Percentiles rank a stretch among this genome's conserved stretches.
Conservation (phyloP, 2,329 filamentous ascomycete species). For the Stemphylium lycopersici region DNA sequence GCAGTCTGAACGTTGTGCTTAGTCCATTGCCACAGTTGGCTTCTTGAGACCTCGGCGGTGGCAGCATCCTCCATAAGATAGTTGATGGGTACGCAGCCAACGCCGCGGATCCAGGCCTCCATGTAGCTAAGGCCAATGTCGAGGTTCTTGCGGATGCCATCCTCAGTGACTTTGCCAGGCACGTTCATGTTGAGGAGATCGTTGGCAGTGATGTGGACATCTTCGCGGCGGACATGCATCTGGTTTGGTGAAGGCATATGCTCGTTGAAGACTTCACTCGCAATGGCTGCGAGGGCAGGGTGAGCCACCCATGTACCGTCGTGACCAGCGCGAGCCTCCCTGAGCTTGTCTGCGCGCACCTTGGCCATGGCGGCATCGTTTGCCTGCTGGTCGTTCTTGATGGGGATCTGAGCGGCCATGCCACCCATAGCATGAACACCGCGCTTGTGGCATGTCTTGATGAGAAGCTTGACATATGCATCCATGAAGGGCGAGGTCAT, state of each 20-base stretch:
- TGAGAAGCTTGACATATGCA: constrained; percentile 93
- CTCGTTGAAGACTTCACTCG: constrained; percentile 93
- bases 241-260: constrained; percentile 99
- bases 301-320: constrained; percentile 98
- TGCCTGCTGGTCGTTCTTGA: constrained; percentile 89
- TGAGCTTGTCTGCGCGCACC: constrained; percentile 93
- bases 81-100: constrained; percentile 97
- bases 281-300: constrained; percentile 86
- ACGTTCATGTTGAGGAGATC: constrained; percentile 99
- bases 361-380: constrained; percentile 95
- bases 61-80: constrained; percentile 98
- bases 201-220: constrained; percentile 82
- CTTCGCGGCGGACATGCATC: constrained; percentile 86
- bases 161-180: constrained; percentile 88
- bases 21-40: constrained; percentile 96
- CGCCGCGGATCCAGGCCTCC: constrained; percentile 95
- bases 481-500: constrained; percentile 99
- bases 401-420: constrained; percentile 98
- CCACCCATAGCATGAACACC: constrained; percentile 99
- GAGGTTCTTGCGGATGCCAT: constrained; percentile 95
- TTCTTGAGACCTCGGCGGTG: constrained; percentile 92
- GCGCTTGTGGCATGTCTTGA: constrained; percentile 96
- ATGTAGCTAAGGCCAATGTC: constrained; percentile 97
- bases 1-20: constrained; percentile 74
- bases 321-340: constrained; percentile 92